Evolutionary conservation across 2,329 filamentous ascomycete species (phyloP).

Genomic region (Knoxdaviesia capensis): DNA sequence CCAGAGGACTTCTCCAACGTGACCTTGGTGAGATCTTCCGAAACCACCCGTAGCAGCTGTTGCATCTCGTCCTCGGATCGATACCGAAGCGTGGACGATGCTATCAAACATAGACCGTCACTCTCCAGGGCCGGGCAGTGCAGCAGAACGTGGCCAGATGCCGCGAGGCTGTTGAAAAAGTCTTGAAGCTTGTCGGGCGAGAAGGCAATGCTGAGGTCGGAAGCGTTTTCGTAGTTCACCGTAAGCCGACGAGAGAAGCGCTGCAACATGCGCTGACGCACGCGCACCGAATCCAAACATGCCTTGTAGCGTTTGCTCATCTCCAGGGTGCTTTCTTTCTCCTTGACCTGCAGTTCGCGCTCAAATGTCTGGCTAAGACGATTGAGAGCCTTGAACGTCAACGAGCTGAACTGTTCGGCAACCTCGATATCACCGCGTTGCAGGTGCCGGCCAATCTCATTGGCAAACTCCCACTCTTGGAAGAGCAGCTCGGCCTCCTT

Average conservation of each 20-base stretch:
- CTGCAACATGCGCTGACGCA: conserved; percentile 88
- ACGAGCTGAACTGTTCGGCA: conserved; percentile 85
- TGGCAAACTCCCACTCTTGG: conserved; percentile 95
- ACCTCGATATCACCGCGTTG: conserved; percentile 90
- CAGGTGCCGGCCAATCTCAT: conserved; percentile 79
- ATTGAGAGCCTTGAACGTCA: conserved; percentile 82
- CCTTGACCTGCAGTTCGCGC: conserved; percentile 65
- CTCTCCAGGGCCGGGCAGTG: conserved; percentile 50
- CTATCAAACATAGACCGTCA: conserved; percentile 65
- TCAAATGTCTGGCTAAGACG: conserved; percentile 84
- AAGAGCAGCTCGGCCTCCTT: conserved; percentile 95
- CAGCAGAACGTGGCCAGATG: conserved; percentile 75
- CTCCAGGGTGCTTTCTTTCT: conserved; percentile 64
- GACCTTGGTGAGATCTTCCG: too few relatives aligned
- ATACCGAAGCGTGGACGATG: conserved; percentile 57
- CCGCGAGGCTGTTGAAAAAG: conserved; percentile 61
- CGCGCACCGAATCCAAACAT: conserved; percentile 84
- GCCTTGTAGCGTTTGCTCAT: conserved; percentile 97
- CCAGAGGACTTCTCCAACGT: too few relatives aligned
- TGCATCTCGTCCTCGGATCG: conserved; percentile 40
- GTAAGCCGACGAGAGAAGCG: conserved; percentile 82
- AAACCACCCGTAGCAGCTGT: too few relatives aligned
- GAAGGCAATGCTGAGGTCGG: conserved; percentile 77
- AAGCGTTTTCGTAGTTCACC: conserved; percentile 89
- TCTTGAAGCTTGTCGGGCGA: conserved; percentile 46